Conservation (phyloP, 352 stramenopile species). For the Pythium monospermum region DNA sequence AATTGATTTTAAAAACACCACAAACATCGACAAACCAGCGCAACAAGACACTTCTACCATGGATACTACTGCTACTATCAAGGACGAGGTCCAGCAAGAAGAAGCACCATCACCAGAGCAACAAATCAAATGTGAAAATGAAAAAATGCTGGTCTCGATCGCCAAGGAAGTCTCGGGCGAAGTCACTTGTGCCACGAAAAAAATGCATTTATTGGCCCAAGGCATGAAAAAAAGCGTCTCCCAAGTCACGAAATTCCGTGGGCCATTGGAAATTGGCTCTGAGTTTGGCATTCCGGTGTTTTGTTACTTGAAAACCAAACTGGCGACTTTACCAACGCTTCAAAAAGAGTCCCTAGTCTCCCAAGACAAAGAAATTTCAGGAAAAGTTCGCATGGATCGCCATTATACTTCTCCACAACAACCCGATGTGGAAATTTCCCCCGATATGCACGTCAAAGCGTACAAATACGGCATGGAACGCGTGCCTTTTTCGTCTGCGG, state of each 20-base stretch:
- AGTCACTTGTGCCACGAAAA: conserved; percentile 60
- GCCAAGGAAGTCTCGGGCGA: conserved; percentile 62
- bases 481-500: conserved; percentile 74
- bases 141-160: conserved; percentile 84
- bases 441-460: conserved; percentile 70
- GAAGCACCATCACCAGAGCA: too few species aligned
- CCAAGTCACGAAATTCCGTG: conserved; percentile 76
- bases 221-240: conserved; percentile 71
- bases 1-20: conserved; percentile 62
- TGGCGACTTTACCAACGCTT: conserved; percentile 59
- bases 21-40: conserved; percentile 18
- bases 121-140: conserved; percentile 53
- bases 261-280: conserved; percentile 57
- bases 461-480: conserved; percentile 78
- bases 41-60: neutral
- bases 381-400: conserved; percentile 71
- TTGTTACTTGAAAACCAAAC: conserved; percentile 79
- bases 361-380: conserved; percentile 47
- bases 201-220: conserved; percentile 69
- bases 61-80: too few species aligned
- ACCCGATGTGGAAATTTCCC: conserved; percentile 63
- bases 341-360: conserved; percentile 67
- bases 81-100: too few species aligned
- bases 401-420: conserved; percentile 62
- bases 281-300: conserved; percentile 67